These are phyloP conservation scores for Leishmania gerbilli DNA, from an alignment of 208 protist genomes.

Conservation along the genomic window DNA sequence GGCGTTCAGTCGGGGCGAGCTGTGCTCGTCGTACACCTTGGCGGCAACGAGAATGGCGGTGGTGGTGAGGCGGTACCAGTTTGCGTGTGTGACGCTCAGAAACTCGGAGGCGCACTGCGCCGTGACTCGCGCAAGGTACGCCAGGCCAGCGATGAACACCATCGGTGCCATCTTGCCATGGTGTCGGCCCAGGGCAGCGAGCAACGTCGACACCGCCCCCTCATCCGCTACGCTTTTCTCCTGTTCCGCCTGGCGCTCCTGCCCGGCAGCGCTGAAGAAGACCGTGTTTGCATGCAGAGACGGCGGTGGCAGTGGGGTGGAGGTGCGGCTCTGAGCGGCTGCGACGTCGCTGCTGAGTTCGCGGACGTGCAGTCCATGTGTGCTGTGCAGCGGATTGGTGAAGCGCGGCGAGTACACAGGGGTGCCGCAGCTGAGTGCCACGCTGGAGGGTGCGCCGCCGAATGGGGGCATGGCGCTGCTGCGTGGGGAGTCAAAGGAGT, in stretches of 20 bases:
- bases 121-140: conserved; percentile 75
- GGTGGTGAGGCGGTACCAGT: conserved; percentile 82
- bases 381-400: conserved; percentile 8
- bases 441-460: background rate
- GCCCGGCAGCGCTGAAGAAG: conserved; percentile 17
- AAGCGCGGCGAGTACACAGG: conserved; percentile 17
- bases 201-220: conserved; percentile 25
- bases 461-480: conserved; percentile 25
- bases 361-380: conserved; percentile 5
- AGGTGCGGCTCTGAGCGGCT: background rate
- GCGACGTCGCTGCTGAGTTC: background rate
- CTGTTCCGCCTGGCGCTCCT: conserved; percentile 10
- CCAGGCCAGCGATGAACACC: conserved; percentile 79
- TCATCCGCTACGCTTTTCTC: conserved; percentile 3
- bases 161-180: conserved; percentile 55
- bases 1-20: conserved; percentile 50
- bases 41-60: conserved; percentile 71
- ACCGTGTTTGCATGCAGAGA: background rate
- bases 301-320: background rate
- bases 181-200: conserved; percentile 22
- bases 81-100: conserved; percentile 60
- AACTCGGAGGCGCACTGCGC: conserved; percentile 46
- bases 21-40: conserved; percentile 89
- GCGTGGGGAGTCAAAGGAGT: conserved; percentile 52
- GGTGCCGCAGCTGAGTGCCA: background rate